Base-by-base conservation (phyloP, 2,329 filamentous ascomycete species). In the Alternaria triticina region DNA sequence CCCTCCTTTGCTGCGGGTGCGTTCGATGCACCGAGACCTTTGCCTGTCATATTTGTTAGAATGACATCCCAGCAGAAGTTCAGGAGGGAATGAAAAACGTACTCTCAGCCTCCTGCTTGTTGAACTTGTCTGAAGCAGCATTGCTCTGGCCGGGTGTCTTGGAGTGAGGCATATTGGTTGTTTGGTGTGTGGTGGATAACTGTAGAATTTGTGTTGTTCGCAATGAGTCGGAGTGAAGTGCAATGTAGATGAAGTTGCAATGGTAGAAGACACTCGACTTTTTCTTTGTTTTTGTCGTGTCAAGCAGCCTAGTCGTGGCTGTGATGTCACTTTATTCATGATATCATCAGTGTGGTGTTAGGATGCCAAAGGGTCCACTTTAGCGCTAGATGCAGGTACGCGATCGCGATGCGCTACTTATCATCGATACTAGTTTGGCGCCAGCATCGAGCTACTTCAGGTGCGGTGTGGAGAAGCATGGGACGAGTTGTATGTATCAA, bases 141-240 rank as follows among this genome's bases (percentile, higher is more conserved):
- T 69, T 69, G 33, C 62, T 67, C 57, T 69, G 62, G 50, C 68
- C 66, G 43, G 66, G 61, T 54, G 68, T 69, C 57, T 69, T 70
- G 61, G 61, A 68, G 66, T 68, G 66, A 59, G 68, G 63, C 68
- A 67, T 63, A 3, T 36, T 40, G 50, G 27, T 11, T 7, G 5
- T 54, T 17, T 33, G 43, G 20, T 45, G 22, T 30, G 22, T 30
- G 27, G 25, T 45, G 54, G 6, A 10, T 30, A 17, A n/a, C 22
- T 5, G 11, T 6, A 22, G 22, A 25, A 25, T 47, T 28, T 40
- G 36, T 40, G 36, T 52, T 36, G n/a, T 36, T 36, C 33, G 33
- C 33, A 36, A 10, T 36, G 30, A 13, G 22, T 40, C 12, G 13
- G 23, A 33, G 30, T 40, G 22, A 52, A 25, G 13, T 36, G 13